A percentile compares a stretch with the other conserved stretches of the same genome.
These are phyloP conservation scores for Antitrichia curtipendula DNA, from an alignment of 225 moss, liverwort and hornwort species.

Conservation along the genomic window DNA sequence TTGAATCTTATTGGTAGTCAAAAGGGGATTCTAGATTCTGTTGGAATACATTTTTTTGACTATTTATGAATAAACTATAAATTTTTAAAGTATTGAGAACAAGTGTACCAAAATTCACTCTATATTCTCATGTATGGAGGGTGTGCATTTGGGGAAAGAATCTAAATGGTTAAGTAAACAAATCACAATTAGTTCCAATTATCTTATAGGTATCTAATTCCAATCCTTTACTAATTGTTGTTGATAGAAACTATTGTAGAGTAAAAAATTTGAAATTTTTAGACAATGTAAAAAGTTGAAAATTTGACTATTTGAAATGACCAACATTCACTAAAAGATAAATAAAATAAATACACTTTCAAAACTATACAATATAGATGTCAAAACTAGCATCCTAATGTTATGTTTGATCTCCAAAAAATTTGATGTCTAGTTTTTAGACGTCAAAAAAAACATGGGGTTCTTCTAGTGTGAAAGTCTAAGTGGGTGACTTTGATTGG, in stretches of 20 bases:
- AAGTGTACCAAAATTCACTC: neutral
- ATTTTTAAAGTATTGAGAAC: neutral
- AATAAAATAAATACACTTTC: neutral
- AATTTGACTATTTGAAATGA: neutral
- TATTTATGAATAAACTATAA: neutral
- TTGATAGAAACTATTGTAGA: neutral
- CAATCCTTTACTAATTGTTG: no score
- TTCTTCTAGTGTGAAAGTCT: no score
- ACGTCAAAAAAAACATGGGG: no score
- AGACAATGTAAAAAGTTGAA: neutral
- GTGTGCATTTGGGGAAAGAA: neutral
- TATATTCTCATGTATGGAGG: neutral
- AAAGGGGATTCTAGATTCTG: fast-evolving
- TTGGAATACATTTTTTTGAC: neutral
- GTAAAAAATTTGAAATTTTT: neutral
- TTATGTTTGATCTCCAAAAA: no score
- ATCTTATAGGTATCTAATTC: neutral
- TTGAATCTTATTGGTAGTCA: neutral
- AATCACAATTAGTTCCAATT: neutral
- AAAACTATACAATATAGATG: neutral
- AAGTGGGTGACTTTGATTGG: neutral
- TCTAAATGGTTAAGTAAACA: neutral
- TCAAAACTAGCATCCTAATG: no score
- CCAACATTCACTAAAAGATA: fast-evolving
- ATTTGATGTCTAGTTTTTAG: no score